These are phyloP conservation scores for Picea sitchensis DNA, from an alignment of 75 land plant species.

Conservation along the genomic window DNA sequence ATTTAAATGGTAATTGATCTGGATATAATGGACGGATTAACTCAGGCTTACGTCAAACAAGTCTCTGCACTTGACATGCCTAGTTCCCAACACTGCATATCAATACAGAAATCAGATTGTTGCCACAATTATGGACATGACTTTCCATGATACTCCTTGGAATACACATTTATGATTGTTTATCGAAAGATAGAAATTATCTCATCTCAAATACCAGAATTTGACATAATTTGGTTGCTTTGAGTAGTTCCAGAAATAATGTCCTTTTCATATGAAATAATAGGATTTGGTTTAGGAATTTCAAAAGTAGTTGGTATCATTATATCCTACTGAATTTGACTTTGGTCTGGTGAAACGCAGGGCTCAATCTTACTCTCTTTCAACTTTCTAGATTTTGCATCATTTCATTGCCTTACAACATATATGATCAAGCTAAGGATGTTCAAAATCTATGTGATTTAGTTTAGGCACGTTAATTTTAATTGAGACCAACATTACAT, in stretches of 20 bases:
- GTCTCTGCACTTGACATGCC: too few species aligned
- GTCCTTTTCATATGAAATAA: conserved; percentile 21
- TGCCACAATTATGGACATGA: conserved; percentile 20
- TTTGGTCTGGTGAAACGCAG: too few species aligned
- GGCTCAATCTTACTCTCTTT: not conserved
- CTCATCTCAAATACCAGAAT: conserved; percentile 21
- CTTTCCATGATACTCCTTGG: not conserved
- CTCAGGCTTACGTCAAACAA: too few species aligned
- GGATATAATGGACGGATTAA: too few species aligned
- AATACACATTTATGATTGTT: conserved; percentile 13
- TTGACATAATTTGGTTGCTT: conserved; percentile 15
- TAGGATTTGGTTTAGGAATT: conserved; percentile 22
- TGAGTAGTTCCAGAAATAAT: conserved; percentile 26
- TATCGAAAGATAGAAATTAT: conserved; percentile 18
- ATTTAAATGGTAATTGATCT: too few species aligned
- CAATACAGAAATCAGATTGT: conserved; percentile 22
- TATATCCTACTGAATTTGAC: not conserved
- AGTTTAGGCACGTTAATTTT: not conserved
- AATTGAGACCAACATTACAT: not conserved
- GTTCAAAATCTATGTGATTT: not conserved
- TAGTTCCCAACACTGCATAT: not conserved
- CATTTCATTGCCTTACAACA: not conserved
- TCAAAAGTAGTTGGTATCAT: conserved; percentile 15
- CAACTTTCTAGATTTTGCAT: not conserved
- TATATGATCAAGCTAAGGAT: not conserved